A percentile compares a stretch with the other conserved stretches of the same genome.
These are phyloP conservation scores for Metschnikowia vanudenii DNA, from an alignment of 805 yeast genomes.

Conservation along the genomic window DNA sequence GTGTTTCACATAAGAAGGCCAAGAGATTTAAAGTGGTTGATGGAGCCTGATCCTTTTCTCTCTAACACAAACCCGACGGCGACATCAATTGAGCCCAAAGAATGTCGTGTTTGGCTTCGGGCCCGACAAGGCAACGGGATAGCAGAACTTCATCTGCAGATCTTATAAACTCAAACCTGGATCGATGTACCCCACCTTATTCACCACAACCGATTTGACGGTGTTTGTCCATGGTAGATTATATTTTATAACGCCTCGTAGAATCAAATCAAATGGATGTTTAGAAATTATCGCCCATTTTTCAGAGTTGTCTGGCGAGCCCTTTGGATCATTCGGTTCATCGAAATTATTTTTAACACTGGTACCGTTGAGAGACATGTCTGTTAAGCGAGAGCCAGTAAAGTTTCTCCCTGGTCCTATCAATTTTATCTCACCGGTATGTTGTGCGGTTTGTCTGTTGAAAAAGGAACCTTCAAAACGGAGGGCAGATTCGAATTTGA, in stretches of 20 bases:
- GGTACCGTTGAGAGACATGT: not conserved
- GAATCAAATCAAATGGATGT: conserved; percentile 81
- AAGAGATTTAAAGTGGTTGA: conserved; percentile 22
- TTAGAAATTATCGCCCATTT: conserved; percentile 75
- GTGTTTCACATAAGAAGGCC: conserved; percentile 51
- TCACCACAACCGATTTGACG: conserved; percentile 58
- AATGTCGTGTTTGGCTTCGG: conserved; percentile 28
- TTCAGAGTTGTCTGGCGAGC: conserved; percentile 39
- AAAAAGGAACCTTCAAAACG: conserved; percentile 77
- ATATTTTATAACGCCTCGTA: conserved; percentile 80
- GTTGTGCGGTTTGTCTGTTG: conserved; percentile 54
- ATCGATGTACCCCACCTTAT: conserved; percentile 55
- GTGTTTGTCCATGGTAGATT: conserved; percentile 59
- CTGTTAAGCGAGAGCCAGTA: conserved; percentile 22
- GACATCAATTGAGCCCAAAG: conserved; percentile 60
- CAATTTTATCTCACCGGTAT: conserved; percentile 69
- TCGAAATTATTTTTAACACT: not conserved
- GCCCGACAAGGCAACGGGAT: conserved; percentile 9
- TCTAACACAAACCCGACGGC: conserved; percentile 54
- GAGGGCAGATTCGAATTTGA: conserved; percentile 67
- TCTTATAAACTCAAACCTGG: conserved; percentile 32
- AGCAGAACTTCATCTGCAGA: conserved; percentile 1
- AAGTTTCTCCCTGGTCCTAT: conserved; percentile 64
- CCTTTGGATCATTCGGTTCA: conserved; percentile 4
- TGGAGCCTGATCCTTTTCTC: conserved; percentile 52